Percentiles rank a stretch among this genome's conserved stretches.
phyloP scores from a whole-genome alignment of 116 monocot genomes.

The Phalaenopsis hybrid region DNA sequence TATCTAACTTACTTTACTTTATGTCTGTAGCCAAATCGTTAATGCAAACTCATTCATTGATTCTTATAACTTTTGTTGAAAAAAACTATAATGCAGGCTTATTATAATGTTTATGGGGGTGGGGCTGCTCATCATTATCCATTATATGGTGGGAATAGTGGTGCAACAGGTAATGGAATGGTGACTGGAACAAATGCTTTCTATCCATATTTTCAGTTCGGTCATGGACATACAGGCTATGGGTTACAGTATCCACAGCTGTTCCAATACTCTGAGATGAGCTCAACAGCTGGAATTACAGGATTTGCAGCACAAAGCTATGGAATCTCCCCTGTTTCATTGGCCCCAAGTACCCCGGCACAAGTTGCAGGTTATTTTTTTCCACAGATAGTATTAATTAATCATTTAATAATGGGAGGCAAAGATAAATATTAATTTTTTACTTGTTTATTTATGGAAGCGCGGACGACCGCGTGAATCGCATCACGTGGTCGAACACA shows the following conservation, averaged over 20 bases:
- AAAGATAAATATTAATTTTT: too few relatives aligned
- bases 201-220: constrained; percentile 72
- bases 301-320: constrained; percentile 47
- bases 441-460: too few relatives aligned
- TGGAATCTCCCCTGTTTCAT: constrained; percentile 33
- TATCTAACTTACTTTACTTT: too few relatives aligned
- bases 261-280: constrained; percentile 45
- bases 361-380: constrained; percentile 57
- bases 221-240: constrained; percentile 34
- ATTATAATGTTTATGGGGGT: constrained; percentile 66
- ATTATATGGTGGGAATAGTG: constrained; percentile 32
- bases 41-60: too few relatives aligned
- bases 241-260: constrained; percentile 58
- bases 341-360: constrained; percentile 37
- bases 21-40: too few relatives aligned
- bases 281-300: constrained; percentile 31
- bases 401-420: too few relatives aligned
- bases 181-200: constrained; percentile 30
- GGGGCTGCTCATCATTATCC: constrained; percentile 44
- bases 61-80: neutral
- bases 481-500: too few relatives aligned
- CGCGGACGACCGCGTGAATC: too few relatives aligned
- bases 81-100: constrained; percentile 33
- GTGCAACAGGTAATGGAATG: constrained; percentile 21
- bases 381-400: too few relatives aligned